These are phyloP conservation scores for Lactifluus piperatus DNA, from an alignment of 768 basidiomycete genomes.

Conservation along the genomic window DNA sequence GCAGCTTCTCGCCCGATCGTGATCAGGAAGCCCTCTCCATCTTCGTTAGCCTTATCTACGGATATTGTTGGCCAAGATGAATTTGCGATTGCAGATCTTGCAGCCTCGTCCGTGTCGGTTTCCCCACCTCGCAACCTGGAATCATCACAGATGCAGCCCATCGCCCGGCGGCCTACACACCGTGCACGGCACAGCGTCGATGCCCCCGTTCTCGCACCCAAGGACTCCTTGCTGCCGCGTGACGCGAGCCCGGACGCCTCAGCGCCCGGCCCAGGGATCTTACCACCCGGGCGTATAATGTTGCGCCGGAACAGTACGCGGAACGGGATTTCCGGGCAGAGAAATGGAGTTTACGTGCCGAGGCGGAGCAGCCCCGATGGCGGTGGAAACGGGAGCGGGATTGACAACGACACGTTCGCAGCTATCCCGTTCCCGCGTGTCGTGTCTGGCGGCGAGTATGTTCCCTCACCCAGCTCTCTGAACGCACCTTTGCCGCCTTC, in stretches of 20 bases:
- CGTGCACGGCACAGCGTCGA: conserved; percentile 61
- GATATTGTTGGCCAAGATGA: neutral
- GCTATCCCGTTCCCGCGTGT: conserved; percentile 60
- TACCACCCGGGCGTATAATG: conserved; percentile 34
- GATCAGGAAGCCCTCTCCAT: conserved; percentile 7
- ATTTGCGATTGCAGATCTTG: neutral
- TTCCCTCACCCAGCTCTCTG: conserved; percentile 29
- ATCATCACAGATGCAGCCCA: conserved; percentile 37
- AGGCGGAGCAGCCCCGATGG: conserved; percentile 11
- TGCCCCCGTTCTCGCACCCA: conserved; percentile 29
- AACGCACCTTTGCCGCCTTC: conserved; percentile 2
- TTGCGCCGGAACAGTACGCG: conserved; percentile 44
- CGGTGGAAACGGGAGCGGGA: conserved; percentile 1
- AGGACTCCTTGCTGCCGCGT: conserved; percentile 30
- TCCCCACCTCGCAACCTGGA: conserved; percentile 28
- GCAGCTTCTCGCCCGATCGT: conserved; percentile 10
- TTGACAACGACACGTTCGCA: conserved; percentile 26
- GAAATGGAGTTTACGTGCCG: conserved; percentile 11
- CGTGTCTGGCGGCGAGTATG: conserved; percentile 44
- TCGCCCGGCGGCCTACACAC: conserved; percentile 46
- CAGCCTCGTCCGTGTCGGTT: neutral
- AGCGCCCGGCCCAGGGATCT: conserved; percentile 26
- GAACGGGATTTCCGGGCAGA: neutral
- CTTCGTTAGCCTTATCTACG: neutral
- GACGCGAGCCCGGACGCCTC: conserved; percentile 51